phyloP scores from a whole-genome alignment of 257 asterid genomes.

The Solanum infundibuliforme region DNA sequence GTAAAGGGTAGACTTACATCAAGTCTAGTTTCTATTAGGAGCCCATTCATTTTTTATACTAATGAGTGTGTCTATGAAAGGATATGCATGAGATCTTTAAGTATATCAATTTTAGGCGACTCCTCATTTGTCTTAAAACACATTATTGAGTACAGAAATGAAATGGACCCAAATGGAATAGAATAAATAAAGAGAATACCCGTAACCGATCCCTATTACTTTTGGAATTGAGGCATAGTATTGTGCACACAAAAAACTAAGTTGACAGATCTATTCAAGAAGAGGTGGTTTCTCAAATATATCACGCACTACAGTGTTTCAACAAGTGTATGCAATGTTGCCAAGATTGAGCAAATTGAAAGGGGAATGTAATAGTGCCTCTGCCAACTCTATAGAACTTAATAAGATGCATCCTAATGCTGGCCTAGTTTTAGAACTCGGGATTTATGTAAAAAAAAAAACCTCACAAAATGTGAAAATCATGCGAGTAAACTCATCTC shows the following conservation, averaged over 20 bases:
- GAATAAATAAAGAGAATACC: background rate
- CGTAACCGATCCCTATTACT: background rate
- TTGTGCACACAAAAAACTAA: background rate
- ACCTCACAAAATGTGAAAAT: background rate
- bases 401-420: background rate
- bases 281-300: background rate
- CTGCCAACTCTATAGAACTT: background rate
- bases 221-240: background rate
- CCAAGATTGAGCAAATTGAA: background rate
- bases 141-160: background rate
- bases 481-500: background rate
- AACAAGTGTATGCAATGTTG: background rate
- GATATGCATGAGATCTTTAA: background rate
- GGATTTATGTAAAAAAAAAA: background rate
- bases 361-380: background rate
- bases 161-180: background rate
- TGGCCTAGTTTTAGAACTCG: background rate
- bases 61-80: background rate
- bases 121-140: background rate
- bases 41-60: background rate
- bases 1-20: background rate
- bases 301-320: background rate
- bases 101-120: background rate
- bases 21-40: background rate
- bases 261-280: background rate